These are phyloP conservation scores for Suhomyces choctaworum DNA, from an alignment of 1,139 yeast species.

Conservation along the genomic window DNA sequence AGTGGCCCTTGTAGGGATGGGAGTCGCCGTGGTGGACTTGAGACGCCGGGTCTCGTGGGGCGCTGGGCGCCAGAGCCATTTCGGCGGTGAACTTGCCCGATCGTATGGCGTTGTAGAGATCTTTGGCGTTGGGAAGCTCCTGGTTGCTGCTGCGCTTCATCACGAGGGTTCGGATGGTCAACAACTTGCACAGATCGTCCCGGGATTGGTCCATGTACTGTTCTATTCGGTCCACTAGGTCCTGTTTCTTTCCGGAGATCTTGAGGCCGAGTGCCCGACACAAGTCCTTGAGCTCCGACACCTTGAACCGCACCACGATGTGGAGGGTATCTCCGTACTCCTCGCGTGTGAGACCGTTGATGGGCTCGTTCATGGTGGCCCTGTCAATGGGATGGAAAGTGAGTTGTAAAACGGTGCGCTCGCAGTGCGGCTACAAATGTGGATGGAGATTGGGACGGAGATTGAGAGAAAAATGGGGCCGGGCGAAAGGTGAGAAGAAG, in stretches of 20 bases:
- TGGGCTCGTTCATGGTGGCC: slow-evolving; percentile 10
- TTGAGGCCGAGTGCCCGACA: slow-evolving; percentile 43
- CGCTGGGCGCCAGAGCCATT: slow-evolving; percentile 11
- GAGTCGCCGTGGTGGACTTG: slow-evolving; percentile 18
- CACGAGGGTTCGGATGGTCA: slow-evolving; percentile 46
- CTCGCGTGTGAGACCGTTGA: slow-evolving; percentile 11
- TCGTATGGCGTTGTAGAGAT: slow-evolving; percentile 25
- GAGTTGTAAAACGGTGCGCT: no score
- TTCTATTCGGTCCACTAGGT: slow-evolving; percentile 47
- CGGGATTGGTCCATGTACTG: slow-evolving; percentile 37
- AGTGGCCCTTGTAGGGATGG: slow-evolving; percentile 29
- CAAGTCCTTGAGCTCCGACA: slow-evolving; percentile 22
- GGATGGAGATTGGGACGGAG: slow-evolving; percentile 1
- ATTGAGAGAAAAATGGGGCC: not conserved
- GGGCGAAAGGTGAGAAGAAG: no score
- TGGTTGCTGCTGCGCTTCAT: slow-evolving; percentile 36
- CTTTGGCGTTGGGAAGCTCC: slow-evolving; percentile 38
- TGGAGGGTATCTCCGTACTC: slow-evolving; percentile 16
- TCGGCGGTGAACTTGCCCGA: slow-evolving; percentile 14
- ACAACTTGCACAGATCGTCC: slow-evolving; percentile 41
- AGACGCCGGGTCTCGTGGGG: slow-evolving; percentile 3
- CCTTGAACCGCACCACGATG: slow-evolving; percentile 17
- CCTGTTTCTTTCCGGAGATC: slow-evolving; percentile 52
- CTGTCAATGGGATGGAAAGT: slow-evolving; percentile 6
- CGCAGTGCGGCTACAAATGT: no score